Percentiles rank a stretch among this genome's conserved stretches.
These are phyloP conservation scores for Quercus gilva DNA, from an alignment of 306 rosid genomes.

Conservation along the genomic window DNA sequence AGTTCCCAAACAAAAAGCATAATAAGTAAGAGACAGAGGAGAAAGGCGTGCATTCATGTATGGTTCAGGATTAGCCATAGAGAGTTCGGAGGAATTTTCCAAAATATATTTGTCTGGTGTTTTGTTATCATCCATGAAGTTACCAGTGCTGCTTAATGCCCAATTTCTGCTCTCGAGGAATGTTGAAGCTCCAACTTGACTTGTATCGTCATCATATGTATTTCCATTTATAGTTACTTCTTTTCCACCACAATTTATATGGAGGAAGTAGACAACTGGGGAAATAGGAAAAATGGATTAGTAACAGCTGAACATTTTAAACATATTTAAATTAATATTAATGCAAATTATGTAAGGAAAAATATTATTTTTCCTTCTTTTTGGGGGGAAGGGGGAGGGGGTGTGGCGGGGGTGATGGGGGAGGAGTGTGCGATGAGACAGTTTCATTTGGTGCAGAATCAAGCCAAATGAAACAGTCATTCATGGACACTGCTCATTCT, in stretches of 20 bases:
- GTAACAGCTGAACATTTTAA: background rate
- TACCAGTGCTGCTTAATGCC: constrained; percentile 43
- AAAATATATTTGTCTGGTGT: background rate
- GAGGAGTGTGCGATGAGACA: no score
- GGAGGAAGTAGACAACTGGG: constrained; percentile 26
- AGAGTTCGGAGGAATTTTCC: constrained; percentile 19
- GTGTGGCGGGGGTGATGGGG: no score
- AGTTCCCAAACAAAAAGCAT: constrained; percentile 36
- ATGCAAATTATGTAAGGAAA: background rate
- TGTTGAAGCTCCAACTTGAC: constrained; percentile 5
- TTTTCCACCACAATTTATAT: constrained; percentile 45
- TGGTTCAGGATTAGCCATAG: constrained; percentile 23
- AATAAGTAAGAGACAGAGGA: constrained; percentile 47
- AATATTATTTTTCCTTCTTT: no score
- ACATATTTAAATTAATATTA: background rate
- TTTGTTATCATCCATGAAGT: constrained; percentile 6
- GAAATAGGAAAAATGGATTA: background rate
- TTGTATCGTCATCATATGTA: background rate
- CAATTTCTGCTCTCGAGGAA: constrained; percentile 10
- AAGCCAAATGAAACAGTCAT: no score
- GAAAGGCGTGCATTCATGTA: constrained; percentile 47
- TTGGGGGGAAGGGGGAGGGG: no score
- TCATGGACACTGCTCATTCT: no score
- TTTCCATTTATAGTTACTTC: constrained; percentile 7
- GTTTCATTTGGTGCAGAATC: no score